These are phyloP conservation scores for Setaria italica DNA, from an alignment of 202 grass and related monocot genomes.

Conservation along the genomic window DNA sequence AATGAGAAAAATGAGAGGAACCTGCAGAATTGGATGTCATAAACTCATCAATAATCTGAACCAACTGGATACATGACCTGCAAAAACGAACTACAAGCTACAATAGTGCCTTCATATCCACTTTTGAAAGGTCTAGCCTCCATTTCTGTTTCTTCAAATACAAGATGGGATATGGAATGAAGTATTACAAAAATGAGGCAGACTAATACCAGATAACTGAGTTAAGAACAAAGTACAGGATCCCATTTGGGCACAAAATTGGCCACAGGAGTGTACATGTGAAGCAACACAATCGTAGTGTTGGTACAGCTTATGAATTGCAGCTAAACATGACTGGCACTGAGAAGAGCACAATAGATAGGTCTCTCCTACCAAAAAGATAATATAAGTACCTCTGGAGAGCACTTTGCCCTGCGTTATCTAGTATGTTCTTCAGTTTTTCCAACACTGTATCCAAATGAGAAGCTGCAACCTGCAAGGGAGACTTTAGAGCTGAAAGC, in stretches of 20 bases:
- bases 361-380: conserved; percentile 34
- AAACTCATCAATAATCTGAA: conserved; percentile 47
- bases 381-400: conserved; percentile 70
- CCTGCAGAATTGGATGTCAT: conserved; percentile 58
- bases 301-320: conserved; percentile 26
- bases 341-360: conserved; percentile 32
- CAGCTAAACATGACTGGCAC: conserved; percentile 15
- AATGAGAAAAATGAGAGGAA: conserved; percentile 86
- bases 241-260: conserved; percentile 30
- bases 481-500: conserved; percentile 39
- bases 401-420: conserved; percentile 72
- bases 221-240: conserved; percentile 15
- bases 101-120: conserved; percentile 19
- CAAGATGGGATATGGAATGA: conserved; percentile 24
- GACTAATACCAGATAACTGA: conserved; percentile 7
- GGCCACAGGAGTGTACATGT: conserved; percentile 5
- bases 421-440: conserved; percentile 89
- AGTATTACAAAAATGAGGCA: conserved; percentile 10
- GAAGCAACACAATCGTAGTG: conserved; percentile 5
- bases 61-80: conserved; percentile 34
- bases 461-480: conserved; percentile 87
- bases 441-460: conserved; percentile 99
- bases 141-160: conserved; percentile 36
- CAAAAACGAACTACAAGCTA: conserved; percentile 41
- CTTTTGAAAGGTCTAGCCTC: conserved; percentile 13